These are phyloP conservation scores for Boletus rubescentipes DNA, from an alignment of 768 basidiomycete species.

Conservation along the genomic window DNA sequence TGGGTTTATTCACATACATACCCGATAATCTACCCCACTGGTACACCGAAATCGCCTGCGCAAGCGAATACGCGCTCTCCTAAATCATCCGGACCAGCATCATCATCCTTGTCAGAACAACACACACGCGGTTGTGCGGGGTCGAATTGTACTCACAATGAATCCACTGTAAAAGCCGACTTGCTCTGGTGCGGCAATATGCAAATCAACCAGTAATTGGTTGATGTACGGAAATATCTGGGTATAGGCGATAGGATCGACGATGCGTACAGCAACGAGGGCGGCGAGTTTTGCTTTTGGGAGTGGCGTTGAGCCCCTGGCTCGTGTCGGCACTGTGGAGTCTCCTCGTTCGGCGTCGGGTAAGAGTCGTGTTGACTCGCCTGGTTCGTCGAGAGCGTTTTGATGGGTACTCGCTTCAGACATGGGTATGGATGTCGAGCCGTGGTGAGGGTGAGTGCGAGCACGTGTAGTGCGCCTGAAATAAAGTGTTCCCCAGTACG, in stretches of 20 bases:
- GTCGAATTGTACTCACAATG: not conserved
- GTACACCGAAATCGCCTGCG: constrained; percentile 3
- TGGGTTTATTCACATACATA: not conserved
- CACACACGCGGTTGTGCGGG: no score
- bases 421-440: not conserved
- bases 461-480: no score
- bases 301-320: not conserved
- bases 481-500: no score
- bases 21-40: constrained; percentile 8
- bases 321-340: not conserved
- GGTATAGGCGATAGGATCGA: constrained; percentile 1
- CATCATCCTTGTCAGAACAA: no score
- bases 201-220: constrained; percentile 4
- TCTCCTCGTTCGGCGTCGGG: not conserved
- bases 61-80: constrained; percentile 5
- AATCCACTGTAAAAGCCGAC: constrained; percentile 10
- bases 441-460: no score
- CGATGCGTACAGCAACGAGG: not conserved
- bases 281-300: constrained; percentile 2
- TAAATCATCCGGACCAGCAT: not conserved
- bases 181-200: constrained; percentile 1
- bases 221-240: constrained; percentile 11
- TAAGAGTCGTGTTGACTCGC: constrained; percentile 2
- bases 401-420: not conserved
- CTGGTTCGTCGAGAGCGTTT: not conserved